Evolutionary conservation across 2,329 filamentous ascomycete genomes (phyloP), one percentile per base, ranked within the genome.

Genomic region (Beauveria varroae): DNA sequence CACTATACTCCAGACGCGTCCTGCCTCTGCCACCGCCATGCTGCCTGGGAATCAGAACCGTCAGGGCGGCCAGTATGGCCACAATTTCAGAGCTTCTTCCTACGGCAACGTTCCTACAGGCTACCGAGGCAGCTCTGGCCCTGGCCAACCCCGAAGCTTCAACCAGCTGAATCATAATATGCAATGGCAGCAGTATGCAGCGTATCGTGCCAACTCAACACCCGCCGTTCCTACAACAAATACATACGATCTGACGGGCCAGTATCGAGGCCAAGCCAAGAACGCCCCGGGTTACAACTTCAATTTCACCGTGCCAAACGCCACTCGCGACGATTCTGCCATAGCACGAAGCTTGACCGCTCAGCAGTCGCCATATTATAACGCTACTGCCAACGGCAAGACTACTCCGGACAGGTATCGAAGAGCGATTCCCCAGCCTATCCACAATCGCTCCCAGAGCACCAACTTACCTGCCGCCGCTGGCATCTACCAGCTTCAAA

Each of bases 141-240:
- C 87, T 16, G 84, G 90, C 64, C 88, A 91, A 70, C 88, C 89
- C 9, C 93, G 92, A 74, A 87, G 88, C 47, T 92, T 92, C 70
- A 82, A 79, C 67, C 88, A 87, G n/a, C 74, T 90, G 67, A 81
- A 83, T 63, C 82, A 79, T 63, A 74, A 73, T 50, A 75, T 77
- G 64, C 76, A 81, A 65, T 82, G 84, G 76, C 79, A 82, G 64
- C 78, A 79, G 47, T 74, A 76, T 46, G 73, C 74, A n/a, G 67
- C 75, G 66, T 75, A 81, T 71, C 70, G 82, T 72, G 74, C 81
- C 65, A 71, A 75, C 68, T 75, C 81, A 52, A 77, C 78, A 63
- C 75, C 80, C 14, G 70, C 73, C 16, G 68, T 77, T 22, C 74
- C 78, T 18, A 74, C 74, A 54, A 67, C 67, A 49, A 67, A 65